Percentiles rank a stretch among this genome's conserved stretches.
These are phyloP conservation scores for Mycena maculata DNA, from an alignment of 768 basidiomycete genomes.

Conservation along the genomic window DNA sequence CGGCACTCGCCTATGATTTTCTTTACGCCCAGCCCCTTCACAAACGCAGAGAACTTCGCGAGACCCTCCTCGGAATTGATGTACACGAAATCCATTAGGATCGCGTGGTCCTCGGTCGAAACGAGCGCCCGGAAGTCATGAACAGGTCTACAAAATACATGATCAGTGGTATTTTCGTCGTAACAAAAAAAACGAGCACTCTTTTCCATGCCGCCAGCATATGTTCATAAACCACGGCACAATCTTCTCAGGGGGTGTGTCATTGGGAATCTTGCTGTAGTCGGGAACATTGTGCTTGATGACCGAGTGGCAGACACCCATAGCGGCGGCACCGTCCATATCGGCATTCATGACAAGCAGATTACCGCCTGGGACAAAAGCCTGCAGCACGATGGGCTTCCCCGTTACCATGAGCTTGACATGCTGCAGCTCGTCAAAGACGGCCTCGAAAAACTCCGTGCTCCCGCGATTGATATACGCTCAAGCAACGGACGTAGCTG, in stretches of 20 bases:
- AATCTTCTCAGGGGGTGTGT: neutral
- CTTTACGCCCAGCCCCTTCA: neutral
- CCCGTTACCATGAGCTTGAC: slow-evolving; percentile 10
- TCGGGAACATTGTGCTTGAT: slow-evolving; percentile 16
- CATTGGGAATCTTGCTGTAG: slow-evolving; percentile 21
- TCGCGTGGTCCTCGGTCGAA: neutral
- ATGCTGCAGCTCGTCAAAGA: slow-evolving; percentile 17
- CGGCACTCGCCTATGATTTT: slow-evolving; percentile 1
- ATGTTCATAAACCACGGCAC: slow-evolving; percentile 21
- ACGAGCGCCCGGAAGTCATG: slow-evolving; percentile 9
- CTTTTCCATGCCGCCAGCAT: slow-evolving; percentile 14
- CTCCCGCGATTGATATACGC: slow-evolving; percentile 17
- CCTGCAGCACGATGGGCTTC: slow-evolving; percentile 11
- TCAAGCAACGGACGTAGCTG: slow-evolving; percentile 11
- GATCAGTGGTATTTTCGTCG: too few relatives aligned
- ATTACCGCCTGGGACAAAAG: slow-evolving; percentile 22
- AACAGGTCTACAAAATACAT: neutral
- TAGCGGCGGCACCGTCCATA: slow-evolving; percentile 28
- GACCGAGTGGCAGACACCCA: slow-evolving; percentile 17
- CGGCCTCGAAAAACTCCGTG: slow-evolving; percentile 10
- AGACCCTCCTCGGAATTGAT: slow-evolving; percentile 11
- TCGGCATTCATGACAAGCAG: slow-evolving; percentile 23
- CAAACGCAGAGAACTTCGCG: neutral
- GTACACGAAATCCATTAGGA: slow-evolving; percentile 8
- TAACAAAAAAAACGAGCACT: slow-evolving; percentile 6